A percentile compares a stretch with the other conserved stretches of the same genome.
These are phyloP conservation scores for barley (Hordeum vulgare) DNA, from an alignment of 176 grass and related monocot genomes.

Conservation along the genomic window MorexV3_pseudomolecules_assembly NC_058523.1:10100427-10100926, in stretches of 20 bases:
- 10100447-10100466: neutral
- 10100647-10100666: neutral
- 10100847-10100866: neutral
- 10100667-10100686: neutral
- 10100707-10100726: neutral
- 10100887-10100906: neutral
- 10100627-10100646: constrained; percentile 91
- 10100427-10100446: constrained; percentile 49
- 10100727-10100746: neutral
- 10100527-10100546: constrained; percentile 31
- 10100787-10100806: neutral
- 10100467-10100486: neutral
- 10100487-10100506: constrained; percentile 2
- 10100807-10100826: neutral
- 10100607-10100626: constrained; percentile 96
- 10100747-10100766: neutral
- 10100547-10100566: constrained; percentile 84
- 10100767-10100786: neutral
- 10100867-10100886: neutral
- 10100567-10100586: constrained; percentile 86
- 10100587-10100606: constrained; percentile 71
- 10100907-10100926: neutral
- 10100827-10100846: neutral
- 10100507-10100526: neutral
- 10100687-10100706: neutral